Percentiles rank a stretch among this genome's conserved stretches.
Evolutionary conservation across 345 rosid genomes (phyloP).

Genomic region (Euphorbia peplus): DNA sequence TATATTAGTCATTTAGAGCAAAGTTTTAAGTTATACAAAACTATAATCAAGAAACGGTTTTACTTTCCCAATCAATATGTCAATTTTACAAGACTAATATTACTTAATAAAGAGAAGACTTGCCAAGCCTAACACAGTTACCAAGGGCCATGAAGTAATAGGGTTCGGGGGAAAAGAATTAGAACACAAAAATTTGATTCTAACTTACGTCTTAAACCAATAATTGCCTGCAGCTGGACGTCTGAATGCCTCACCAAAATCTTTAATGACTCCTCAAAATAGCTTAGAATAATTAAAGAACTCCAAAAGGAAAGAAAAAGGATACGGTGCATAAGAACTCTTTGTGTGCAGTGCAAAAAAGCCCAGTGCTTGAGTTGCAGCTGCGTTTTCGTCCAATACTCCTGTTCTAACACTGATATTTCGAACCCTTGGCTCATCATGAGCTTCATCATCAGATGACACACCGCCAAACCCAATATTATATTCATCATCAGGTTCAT

Average conservation of each 20-base stretch:
- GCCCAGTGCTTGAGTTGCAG: constrained; percentile 99
- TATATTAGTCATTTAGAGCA: no score
- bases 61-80: neutral
- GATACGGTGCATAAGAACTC: constrained; percentile 84
- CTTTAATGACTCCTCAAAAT: constrained; percentile 82
- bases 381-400: constrained; percentile 98
- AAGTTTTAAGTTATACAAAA: neutral
- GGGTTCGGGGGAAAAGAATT: neutral
- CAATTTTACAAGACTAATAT: neutral
- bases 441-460: constrained; percentile 99
- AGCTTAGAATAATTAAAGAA: constrained; percentile 62
- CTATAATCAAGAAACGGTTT: neutral
- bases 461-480: constrained; percentile 84
- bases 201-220: constrained; percentile 75
- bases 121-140: neutral
- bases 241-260: constrained; percentile 88
- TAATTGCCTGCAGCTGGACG: constrained; percentile 93
- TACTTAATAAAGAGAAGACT: neutral
- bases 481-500: constrained; percentile 89
- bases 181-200: neutral
- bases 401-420: constrained; percentile 97
- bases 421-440: constrained; percentile 87
- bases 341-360: constrained; percentile 91
- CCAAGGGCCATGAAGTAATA: neutral
- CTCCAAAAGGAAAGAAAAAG: constrained; percentile 30